Evolutionary conservation across 441 rosid genomes (phyloP).

Genomic region (Euphorbia celastroides): DNA sequence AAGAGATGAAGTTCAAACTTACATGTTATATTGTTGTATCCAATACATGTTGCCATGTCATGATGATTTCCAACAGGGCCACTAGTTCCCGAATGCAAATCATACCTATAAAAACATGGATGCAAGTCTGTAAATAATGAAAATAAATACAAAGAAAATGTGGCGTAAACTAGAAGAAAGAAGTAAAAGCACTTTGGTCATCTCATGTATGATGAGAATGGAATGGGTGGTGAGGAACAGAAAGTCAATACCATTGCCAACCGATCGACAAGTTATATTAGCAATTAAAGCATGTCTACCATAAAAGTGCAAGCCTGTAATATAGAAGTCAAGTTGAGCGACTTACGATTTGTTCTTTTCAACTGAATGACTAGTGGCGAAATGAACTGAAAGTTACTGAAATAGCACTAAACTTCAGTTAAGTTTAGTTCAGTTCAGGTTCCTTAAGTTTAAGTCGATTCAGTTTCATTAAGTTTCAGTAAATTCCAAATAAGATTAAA

Average conservation of each 20-base stretch:
- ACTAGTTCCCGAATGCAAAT: slow-evolving; percentile 45
- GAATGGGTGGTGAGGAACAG: background rate
- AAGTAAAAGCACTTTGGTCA: background rate
- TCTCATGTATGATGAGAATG: background rate
- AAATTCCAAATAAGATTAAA: too few species aligned
- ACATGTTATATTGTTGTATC: slow-evolving; percentile 53
- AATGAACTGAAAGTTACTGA: too few species aligned
- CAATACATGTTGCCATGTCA: slow-evolving; percentile 59
- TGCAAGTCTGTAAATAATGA: background rate
- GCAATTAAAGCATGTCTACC: background rate
- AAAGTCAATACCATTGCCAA: background rate
- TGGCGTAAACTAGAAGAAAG: background rate
- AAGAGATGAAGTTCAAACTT: slow-evolving; percentile 23
- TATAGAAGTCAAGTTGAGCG: background rate
- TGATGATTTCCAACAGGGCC: slow-evolving; percentile 53
- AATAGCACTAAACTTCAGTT: too few species aligned
- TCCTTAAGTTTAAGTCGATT: too few species aligned
- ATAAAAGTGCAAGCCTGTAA: background rate
- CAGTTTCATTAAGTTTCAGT: too few species aligned
- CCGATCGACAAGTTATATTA: background rate
- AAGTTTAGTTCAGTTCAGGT: too few species aligned
- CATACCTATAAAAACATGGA: slow-evolving; percentile 39
- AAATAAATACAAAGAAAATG: background rate
- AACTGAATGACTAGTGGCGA: too few species aligned
- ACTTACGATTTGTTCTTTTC: too few species aligned